Conservation (phyloP, 305 asterid species). For the Andrographis paniculata region DNA sequence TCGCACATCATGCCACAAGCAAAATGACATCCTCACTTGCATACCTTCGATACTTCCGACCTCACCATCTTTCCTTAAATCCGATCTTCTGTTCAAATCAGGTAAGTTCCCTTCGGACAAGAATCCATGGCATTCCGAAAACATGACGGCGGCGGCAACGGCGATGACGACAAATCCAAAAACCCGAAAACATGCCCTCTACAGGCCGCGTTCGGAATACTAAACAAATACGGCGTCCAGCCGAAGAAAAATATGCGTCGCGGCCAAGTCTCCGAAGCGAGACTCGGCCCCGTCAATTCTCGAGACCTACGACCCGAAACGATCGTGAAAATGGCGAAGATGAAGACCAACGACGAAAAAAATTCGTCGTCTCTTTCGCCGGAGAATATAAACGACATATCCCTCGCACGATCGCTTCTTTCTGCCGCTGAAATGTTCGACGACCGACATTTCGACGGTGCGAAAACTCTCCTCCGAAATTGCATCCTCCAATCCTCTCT, state of each 20-base stretch:
- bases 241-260: too few species aligned
- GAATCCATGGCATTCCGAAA: too few species aligned
- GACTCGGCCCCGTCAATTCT: too few species aligned
- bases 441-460: constrained; percentile 18
- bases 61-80: too few species aligned
- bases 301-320: constrained; percentile 3
- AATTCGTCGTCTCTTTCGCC: background rate
- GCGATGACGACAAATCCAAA: too few species aligned
- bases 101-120: too few species aligned
- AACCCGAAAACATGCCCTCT: too few species aligned
- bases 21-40: too few species aligned
- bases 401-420: constrained; percentile 19
- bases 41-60: too few species aligned
- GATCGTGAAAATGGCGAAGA: constrained; percentile 8
- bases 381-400: constrained; percentile 2
- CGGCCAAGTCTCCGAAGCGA: constrained; percentile 1
- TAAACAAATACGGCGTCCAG: constrained; percentile 11
- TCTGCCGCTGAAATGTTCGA: constrained; percentile 22
- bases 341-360: background rate
- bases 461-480: constrained; percentile 18
- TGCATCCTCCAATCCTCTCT: constrained; percentile 11
- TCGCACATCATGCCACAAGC: too few species aligned
- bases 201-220: constrained; percentile 7
- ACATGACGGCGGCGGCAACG: too few species aligned
- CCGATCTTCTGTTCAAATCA: too few species aligned